Conservation (phyloP, 176 grass and related monocot genomes). For the Oryza officinalis region DNA sequence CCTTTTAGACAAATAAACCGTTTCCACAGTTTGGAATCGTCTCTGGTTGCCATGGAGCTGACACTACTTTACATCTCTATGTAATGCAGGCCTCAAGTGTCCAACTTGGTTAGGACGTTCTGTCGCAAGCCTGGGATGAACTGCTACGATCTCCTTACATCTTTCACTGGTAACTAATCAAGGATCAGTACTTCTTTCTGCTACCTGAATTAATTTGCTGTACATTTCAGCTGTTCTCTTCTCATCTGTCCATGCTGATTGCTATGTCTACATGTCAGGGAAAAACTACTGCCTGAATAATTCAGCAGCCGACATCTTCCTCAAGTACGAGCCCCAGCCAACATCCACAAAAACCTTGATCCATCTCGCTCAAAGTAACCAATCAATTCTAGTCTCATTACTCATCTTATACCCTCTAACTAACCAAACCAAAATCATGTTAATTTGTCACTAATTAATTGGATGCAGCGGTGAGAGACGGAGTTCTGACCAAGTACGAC, state of each 20-base stretch:
- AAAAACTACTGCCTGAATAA: slow-evolving; percentile 83
- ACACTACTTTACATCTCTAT: not conserved
- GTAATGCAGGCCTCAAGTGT: slow-evolving; percentile 43
- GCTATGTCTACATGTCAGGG: slow-evolving; percentile 24
- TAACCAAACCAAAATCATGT: not conserved
- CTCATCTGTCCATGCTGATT: not conserved
- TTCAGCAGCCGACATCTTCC: slow-evolving; percentile 66
- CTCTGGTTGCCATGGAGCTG: not conserved
- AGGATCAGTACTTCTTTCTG: not conserved
- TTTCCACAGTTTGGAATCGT: not conserved
- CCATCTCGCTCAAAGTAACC: slow-evolving; percentile 82
- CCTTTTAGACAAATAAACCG: not conserved
- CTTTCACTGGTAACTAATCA: slow-evolving; percentile 54
- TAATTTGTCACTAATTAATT: not conserved
- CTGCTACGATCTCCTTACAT: slow-evolving; percentile 68
- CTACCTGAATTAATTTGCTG: not conserved
- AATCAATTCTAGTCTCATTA: not conserved
- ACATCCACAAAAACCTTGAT: slow-evolving; percentile 82
- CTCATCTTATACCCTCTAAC: not conserved
- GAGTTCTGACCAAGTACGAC: slow-evolving; percentile 69
- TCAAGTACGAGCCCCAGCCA: slow-evolving; percentile 86
- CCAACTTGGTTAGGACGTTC: slow-evolving; percentile 45
- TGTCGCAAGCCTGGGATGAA: slow-evolving; percentile 49
- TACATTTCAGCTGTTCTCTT: not conserved
- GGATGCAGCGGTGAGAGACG: slow-evolving; percentile 59